Evolutionary conservation across 495 filamentous ascomycete species (phyloP).

Genomic region (Penicillium bialowiezense): DNA sequence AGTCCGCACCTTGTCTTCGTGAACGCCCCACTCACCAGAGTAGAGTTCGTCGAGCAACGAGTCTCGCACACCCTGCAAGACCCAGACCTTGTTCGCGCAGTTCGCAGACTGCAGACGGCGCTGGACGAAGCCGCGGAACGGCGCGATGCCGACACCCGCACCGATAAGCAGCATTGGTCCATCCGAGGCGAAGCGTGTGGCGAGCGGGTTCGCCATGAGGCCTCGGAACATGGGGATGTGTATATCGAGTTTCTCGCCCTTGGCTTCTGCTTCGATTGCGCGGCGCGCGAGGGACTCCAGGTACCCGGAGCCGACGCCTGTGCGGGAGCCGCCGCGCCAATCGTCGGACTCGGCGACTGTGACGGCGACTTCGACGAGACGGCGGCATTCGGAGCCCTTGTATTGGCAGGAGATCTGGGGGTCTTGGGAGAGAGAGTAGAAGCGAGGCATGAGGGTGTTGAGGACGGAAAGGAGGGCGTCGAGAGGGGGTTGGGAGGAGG

Average conservation of each 20-base stretch:
- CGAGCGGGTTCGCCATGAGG: slow-evolving; percentile 96
- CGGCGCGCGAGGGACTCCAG: slow-evolving; percentile 75
- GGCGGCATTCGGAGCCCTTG: slow-evolving; percentile 66
- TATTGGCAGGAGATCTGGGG: slow-evolving; percentile 75
- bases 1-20: slow-evolving; percentile 87
- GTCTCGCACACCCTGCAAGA: slow-evolving; percentile 94
- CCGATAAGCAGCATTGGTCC: slow-evolving; percentile 97
- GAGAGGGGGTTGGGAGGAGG: slow-evolving; percentile 82
- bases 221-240: slow-evolving; percentile 96
- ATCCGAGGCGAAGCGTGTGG: slow-evolving; percentile 81
- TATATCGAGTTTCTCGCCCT: slow-evolving; percentile 53
- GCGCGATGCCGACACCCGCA: slow-evolving; percentile 93
- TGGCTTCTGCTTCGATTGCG: slow-evolving; percentile 62
- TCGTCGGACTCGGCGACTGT: slow-evolving; percentile 84
- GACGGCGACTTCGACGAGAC: slow-evolving; percentile 91
- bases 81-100: slow-evolving; percentile 99
- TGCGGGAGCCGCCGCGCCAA: slow-evolving; percentile 67
- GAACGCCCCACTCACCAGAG: slow-evolving; percentile 91
- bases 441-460: slow-evolving; percentile 88
- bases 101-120: slow-evolving; percentile 92
- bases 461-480: slow-evolving; percentile 77
- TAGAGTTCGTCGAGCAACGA: slow-evolving; percentile 92
- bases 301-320: slow-evolving; percentile 77
- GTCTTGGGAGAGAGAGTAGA: slow-evolving; percentile 97
- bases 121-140: slow-evolving; percentile 96